These are phyloP conservation scores for Kappamyces sp. DNA, from an alignment of 192 early-diverging fungal species.

Conservation along the genomic window DNA sequence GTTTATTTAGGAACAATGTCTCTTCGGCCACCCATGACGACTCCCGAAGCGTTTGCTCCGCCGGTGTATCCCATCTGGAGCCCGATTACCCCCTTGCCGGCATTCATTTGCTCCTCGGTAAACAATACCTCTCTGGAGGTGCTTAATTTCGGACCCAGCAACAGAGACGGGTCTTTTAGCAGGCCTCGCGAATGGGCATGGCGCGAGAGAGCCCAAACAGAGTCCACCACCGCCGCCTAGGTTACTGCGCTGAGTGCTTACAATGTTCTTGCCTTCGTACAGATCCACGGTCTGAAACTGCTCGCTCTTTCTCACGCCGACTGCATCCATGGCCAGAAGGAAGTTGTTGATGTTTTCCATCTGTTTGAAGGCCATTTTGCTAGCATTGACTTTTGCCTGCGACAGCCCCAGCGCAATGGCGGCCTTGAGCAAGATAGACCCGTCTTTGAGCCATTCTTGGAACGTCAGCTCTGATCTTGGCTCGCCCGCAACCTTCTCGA, in stretches of 20 bases:
- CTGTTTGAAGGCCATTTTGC: slow-evolving; percentile 73
- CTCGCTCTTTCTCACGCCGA: slow-evolving; percentile 67
- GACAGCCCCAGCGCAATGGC: neutral
- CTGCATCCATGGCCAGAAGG: slow-evolving; percentile 49
- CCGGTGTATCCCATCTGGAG: slow-evolving; percentile 43
- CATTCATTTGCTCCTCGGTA: slow-evolving; percentile 52
- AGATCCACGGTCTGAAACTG: slow-evolving; percentile 80
- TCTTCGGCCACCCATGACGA: slow-evolving; percentile 37
- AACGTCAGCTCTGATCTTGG: slow-evolving; percentile 47
- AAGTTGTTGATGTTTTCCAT: slow-evolving; percentile 84
- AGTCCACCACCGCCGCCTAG: slow-evolving; percentile 56
- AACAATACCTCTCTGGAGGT: slow-evolving; percentile 63
- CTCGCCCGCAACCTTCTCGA: slow-evolving; percentile 57
- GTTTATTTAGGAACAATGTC: slow-evolving; percentile 20
- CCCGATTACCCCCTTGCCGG: slow-evolving; percentile 53
- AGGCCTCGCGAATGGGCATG: slow-evolving; percentile 44
- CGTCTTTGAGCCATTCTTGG: slow-evolving; percentile 69
- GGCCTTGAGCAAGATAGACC: slow-evolving; percentile 65
- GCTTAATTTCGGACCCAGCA: slow-evolving; percentile 58
- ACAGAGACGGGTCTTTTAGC: neutral
- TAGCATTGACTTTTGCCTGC: slow-evolving; percentile 52
- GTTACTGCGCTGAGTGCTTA: neutral
- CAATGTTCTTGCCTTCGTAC: slow-evolving; percentile 56
- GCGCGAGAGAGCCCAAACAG: slow-evolving; percentile 66
- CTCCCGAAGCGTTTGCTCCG: slow-evolving; percentile 29